Conservation (phyloP, 805 yeast genomes). For the Spathaspora passalidarum region DNA sequence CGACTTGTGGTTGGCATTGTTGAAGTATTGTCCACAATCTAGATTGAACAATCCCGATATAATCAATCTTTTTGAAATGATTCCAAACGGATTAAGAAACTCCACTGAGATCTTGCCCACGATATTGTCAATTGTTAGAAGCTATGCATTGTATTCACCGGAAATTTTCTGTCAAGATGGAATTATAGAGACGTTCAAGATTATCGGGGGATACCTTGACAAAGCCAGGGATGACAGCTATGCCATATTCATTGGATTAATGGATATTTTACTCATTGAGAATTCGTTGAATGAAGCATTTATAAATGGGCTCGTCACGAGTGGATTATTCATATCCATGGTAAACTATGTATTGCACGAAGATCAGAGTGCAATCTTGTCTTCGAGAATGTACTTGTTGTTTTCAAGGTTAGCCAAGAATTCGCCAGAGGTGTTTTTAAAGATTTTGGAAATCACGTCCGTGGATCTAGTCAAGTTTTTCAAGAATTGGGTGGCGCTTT, state of each 20-base stretch:
- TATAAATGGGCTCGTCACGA: conserved; percentile 31
- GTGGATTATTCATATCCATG: conserved; percentile 46
- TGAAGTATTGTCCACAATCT: conserved; percentile 55
- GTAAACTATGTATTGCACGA: conserved; percentile 41
- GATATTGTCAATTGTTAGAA: conserved; percentile 57
- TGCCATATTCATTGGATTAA: conserved; percentile 48
- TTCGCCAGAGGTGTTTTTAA: conserved; percentile 32
- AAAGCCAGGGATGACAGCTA: conserved; percentile 71
- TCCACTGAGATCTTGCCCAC: conserved; percentile 75
- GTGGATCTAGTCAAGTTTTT: conserved; percentile 23
- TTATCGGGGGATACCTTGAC: conserved; percentile 51
- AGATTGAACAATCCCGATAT: conserved; percentile 34
- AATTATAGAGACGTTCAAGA: conserved; percentile 43
- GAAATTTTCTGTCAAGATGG: conserved; percentile 33
- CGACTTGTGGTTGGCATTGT: conserved; percentile 73
- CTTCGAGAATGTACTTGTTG: conserved; percentile 35
- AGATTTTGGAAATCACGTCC: conserved; percentile 27
- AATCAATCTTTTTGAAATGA: conserved; percentile 44
- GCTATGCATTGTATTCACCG: conserved; percentile 55
- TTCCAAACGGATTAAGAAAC: conserved; percentile 57
- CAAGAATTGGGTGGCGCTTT: conserved; percentile 37
- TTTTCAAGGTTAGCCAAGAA: conserved; percentile 34
- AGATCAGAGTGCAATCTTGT: conserved; percentile 38
- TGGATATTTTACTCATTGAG: conserved; percentile 49
- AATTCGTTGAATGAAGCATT: conserved; percentile 21